These are phyloP conservation scores for Kazachstania bromeliacearum DNA, from an alignment of 805 yeast genomes.

Conservation along the genomic window DNA sequence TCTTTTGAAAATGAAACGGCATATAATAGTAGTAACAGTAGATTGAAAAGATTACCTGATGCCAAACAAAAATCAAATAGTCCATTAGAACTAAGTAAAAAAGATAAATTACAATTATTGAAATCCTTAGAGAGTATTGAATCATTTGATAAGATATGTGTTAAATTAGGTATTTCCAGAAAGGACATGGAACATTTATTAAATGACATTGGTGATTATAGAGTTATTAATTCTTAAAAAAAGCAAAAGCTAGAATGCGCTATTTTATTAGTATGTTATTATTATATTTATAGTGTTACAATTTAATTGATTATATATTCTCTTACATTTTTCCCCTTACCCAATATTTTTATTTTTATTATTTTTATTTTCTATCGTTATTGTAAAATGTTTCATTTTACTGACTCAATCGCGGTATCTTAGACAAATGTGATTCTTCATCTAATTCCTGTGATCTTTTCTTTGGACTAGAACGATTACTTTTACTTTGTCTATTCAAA, in stretches of 20 bases:
- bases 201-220: constrained; percentile 42
- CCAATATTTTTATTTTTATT: no score
- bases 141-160: constrained; percentile 59
- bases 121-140: constrained; percentile 43
- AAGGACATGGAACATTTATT: constrained; percentile 43
- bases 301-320: no score
- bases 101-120: constrained; percentile 28
- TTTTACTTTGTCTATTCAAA: not conserved
- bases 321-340: not conserved
- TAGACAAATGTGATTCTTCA: not conserved
- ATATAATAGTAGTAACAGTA: constrained; percentile 7
- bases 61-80: not conserved
- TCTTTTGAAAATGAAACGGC: constrained; percentile 19
- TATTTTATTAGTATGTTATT: not conserved
- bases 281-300: not conserved
- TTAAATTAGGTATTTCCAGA: constrained; percentile 50
- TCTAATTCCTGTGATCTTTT: not conserved
- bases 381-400: no score
- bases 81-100: constrained; percentile 3
- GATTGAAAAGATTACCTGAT: not conserved
- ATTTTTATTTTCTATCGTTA: no score
- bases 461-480: not conserved
- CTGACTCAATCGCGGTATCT: constrained; percentile 3
- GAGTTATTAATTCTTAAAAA: constrained; percentile 33
- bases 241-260: not conserved